Conservation (phyloP, 2,329 filamentous ascomycete genomes). For the Zymoseptoria crescenta region DNA sequence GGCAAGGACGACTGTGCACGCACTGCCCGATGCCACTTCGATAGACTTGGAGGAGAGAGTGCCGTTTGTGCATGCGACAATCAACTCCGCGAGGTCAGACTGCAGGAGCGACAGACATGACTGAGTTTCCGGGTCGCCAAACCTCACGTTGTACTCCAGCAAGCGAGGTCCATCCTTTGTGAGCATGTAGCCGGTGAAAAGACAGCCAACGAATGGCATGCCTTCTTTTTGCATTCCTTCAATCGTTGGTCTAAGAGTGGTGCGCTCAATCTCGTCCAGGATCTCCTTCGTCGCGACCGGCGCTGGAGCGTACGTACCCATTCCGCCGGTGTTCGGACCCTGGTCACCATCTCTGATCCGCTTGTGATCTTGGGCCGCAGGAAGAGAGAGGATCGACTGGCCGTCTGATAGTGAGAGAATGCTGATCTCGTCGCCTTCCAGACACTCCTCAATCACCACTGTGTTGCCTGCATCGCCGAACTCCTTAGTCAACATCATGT, state of each 20-base stretch:
- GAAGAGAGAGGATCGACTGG: slow-evolving; percentile 71
- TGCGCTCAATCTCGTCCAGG: slow-evolving; percentile 68
- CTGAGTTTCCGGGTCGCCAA: slow-evolving; percentile 88
- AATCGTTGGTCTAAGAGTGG: slow-evolving; percentile 82
- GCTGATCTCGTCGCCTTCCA: slow-evolving; percentile 85
- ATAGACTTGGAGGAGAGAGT: slow-evolving; percentile 51
- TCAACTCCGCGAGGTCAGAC: slow-evolving; percentile 78
- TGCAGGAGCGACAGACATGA: slow-evolving; percentile 75
- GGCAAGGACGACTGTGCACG: slow-evolving; percentile 88
- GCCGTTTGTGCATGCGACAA: slow-evolving; percentile 74
- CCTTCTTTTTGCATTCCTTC: slow-evolving; percentile 75
- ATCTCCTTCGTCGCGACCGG: slow-evolving; percentile 47
- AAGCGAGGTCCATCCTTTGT: slow-evolving; percentile 72
- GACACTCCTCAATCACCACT: slow-evolving; percentile 91
- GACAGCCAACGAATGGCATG: slow-evolving; percentile 62
- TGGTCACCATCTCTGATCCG: slow-evolving; percentile 82
- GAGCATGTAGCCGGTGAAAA: slow-evolving; percentile 93
- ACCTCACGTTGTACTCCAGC: slow-evolving; percentile 88
- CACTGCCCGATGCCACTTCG: slow-evolving; percentile 48
- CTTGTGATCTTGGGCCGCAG: slow-evolving; percentile 95
- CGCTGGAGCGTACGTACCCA: slow-evolving; percentile 91
- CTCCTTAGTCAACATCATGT: slow-evolving; percentile 82
- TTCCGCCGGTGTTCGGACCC: slow-evolving; percentile 91
- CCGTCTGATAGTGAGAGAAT: slow-evolving; percentile 90
- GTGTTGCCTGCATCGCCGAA: slow-evolving; percentile 83